Conservation (phyloP, 2,329 filamentous ascomycete genomes). For the Alternaria sp. region DNA sequence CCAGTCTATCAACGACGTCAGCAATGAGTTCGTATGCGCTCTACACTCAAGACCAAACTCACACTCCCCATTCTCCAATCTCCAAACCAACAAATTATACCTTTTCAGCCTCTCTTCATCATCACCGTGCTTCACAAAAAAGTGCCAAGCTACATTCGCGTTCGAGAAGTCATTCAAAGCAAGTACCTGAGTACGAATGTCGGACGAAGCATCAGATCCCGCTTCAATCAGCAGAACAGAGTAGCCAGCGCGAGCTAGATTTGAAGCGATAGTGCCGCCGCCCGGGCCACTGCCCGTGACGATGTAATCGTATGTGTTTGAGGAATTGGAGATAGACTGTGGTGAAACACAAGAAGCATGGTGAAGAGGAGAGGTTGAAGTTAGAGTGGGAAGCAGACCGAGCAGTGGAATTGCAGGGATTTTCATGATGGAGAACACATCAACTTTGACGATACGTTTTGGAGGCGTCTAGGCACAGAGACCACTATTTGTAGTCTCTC, state of each 20-base stretch:
- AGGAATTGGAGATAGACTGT: too few relatives aligned
- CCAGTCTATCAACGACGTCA: constrained; percentile 14
- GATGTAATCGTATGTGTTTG: too few relatives aligned
- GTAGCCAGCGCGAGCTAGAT: constrained; percentile 65
- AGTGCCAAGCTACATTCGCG: constrained; percentile 62
- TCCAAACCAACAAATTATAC: constrained; percentile 48
- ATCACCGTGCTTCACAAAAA: constrained; percentile 67
- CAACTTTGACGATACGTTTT: neutral
- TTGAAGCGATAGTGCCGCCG: constrained; percentile 50
- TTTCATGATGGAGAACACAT: neutral
- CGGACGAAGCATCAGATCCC: constrained; percentile 53
- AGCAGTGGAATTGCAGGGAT: neutral
- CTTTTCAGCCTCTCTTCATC: constrained; percentile 60
- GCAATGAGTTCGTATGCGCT: neutral
- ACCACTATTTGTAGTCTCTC: neutral
- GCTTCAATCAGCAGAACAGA: constrained; percentile 67
- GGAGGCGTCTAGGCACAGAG: neutral
- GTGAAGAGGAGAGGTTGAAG: constrained; percentile 34
- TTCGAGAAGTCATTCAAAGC: constrained; percentile 52
- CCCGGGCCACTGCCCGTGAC: constrained; percentile 61
- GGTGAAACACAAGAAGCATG: neutral
- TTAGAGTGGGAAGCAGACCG: neutral
- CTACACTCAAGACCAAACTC: neutral
- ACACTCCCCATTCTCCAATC: constrained; percentile 24
- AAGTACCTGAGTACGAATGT: constrained; percentile 59